Conservation (phyloP, 202 grass and related monocot genomes). For the Musa balbisiana region DNA sequence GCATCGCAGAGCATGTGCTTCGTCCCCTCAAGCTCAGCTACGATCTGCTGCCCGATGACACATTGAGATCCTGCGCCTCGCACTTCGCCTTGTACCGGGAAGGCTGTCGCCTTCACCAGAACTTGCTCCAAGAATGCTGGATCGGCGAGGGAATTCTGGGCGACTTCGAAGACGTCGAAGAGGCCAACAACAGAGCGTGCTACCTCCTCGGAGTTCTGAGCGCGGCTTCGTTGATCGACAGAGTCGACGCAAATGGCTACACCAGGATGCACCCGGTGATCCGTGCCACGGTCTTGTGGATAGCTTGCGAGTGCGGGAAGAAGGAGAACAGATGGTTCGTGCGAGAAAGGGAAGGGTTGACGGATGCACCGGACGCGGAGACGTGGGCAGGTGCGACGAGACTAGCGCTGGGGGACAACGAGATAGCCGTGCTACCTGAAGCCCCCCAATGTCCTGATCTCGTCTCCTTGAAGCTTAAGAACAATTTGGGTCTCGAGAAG, state of each 20-base stretch:
- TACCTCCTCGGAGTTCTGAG: conserved; percentile 67
- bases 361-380: conserved; percentile 63
- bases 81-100: conserved; percentile 79
- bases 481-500: conserved; percentile 45
- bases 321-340: conserved; percentile 81
- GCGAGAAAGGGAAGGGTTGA: conserved; percentile 48
- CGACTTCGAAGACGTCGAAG: conserved; percentile 67
- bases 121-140: conserved; percentile 72
- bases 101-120: conserved; percentile 61
- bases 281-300: conserved; percentile 76
- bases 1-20: conserved; percentile 59
- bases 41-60: conserved; percentile 56
- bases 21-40: conserved; percentile 67
- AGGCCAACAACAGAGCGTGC: conserved; percentile 82
- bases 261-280: conserved; percentile 86
- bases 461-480: conserved; percentile 63
- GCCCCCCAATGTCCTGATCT: conserved; percentile 48
- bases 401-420: conserved; percentile 70
- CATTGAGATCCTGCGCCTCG: conserved; percentile 53
- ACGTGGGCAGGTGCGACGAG: conserved; percentile 61
- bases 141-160: conserved; percentile 84
- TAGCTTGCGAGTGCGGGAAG: conserved; percentile 60
- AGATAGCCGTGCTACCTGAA: conserved; percentile 60
- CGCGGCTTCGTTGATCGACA: conserved; percentile 62
- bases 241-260: conserved; percentile 42